phyloP scores from a whole-genome alignment of 2,329 filamentous ascomycete genomes.

The Monilinia polystroma region DNA sequence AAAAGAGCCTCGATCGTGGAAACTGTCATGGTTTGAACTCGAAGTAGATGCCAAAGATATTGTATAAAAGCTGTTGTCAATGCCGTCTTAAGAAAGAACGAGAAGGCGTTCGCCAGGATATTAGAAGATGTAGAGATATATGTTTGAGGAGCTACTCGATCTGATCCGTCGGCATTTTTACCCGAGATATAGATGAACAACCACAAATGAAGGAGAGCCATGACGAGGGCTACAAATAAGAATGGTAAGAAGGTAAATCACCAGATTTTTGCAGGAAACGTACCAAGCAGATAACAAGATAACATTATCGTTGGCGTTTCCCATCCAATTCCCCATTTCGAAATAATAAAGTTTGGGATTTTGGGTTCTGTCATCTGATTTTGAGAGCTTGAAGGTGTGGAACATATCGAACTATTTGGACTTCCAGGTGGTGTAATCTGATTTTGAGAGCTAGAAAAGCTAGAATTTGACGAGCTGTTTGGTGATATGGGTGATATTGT shows the following conservation, averaged over 20 bases:
- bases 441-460: neutral
- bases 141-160: slow-evolving; percentile 29
- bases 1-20: slow-evolving; percentile 34
- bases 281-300: slow-evolving; percentile 25
- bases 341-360: slow-evolving; percentile 26
- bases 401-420: neutral
- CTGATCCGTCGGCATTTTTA: slow-evolving; percentile 29
- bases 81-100: slow-evolving; percentile 25
- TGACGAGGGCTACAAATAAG: slow-evolving; percentile 28
- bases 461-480: neutral
- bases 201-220: slow-evolving; percentile 26
- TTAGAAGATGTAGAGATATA: slow-evolving; percentile 33
- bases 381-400: neutral
- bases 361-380: neutral
- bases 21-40: slow-evolving; percentile 31
- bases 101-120: slow-evolving; percentile 33
- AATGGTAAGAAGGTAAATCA: neutral
- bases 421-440: neutral
- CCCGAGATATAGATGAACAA: slow-evolving; percentile 32
- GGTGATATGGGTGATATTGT: slow-evolving; percentile 8
- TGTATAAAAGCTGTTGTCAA: slow-evolving; percentile 30
- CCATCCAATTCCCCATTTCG: slow-evolving; percentile 34
- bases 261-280: neutral
- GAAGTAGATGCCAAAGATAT: slow-evolving; percentile 32
- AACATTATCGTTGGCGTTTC: slow-evolving; percentile 31